phyloP scores from a whole-genome alignment of 768 basidiomycete species.

The Piloderma croceum region DNA sequence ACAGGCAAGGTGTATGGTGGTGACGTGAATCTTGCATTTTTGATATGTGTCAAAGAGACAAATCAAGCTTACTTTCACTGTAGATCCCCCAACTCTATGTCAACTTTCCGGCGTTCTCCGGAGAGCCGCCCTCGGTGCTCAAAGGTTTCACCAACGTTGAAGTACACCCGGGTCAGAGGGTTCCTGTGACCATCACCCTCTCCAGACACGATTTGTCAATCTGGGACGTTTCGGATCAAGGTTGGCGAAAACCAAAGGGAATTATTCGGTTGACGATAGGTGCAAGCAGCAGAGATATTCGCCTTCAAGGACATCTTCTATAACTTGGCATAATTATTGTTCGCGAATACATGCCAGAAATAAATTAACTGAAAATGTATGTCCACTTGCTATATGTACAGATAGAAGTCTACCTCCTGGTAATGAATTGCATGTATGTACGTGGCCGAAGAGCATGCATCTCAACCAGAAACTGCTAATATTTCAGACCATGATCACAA shows the following conservation, averaged over 20 bases:
- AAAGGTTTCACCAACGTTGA: constrained; percentile 63
- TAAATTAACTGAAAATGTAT: too few species aligned
- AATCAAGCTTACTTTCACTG: constrained; percentile 2
- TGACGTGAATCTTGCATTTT: constrained; percentile 41
- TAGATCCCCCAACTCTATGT: constrained; percentile 77
- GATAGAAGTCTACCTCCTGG: too few species aligned
- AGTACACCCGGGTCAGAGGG: constrained; percentile 41
- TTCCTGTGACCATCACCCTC: constrained; percentile 47
- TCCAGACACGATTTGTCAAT: constrained; percentile 67
- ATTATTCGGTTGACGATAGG: constrained; percentile 59
- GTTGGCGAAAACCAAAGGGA: constrained; percentile 68
- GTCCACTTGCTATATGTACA: too few species aligned
- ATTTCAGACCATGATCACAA: too few species aligned
- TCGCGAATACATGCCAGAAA: too few species aligned
- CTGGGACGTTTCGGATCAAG: constrained; percentile 71
- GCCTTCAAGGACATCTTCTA: constrained; percentile 41
- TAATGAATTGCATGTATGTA: too few species aligned
- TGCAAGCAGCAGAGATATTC: constrained; percentile 59
- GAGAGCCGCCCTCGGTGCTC: constrained; percentile 67
- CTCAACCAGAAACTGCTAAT: too few species aligned
- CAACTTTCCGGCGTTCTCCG: constrained; percentile 54
- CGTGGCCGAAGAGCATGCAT: too few species aligned
- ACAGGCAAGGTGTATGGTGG: constrained; percentile 54
- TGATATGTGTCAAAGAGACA: neutral
- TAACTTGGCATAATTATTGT: too few species aligned